phyloP scores from a whole-genome alignment of 345 rosid species.

The Camelina hispida region DNA sequence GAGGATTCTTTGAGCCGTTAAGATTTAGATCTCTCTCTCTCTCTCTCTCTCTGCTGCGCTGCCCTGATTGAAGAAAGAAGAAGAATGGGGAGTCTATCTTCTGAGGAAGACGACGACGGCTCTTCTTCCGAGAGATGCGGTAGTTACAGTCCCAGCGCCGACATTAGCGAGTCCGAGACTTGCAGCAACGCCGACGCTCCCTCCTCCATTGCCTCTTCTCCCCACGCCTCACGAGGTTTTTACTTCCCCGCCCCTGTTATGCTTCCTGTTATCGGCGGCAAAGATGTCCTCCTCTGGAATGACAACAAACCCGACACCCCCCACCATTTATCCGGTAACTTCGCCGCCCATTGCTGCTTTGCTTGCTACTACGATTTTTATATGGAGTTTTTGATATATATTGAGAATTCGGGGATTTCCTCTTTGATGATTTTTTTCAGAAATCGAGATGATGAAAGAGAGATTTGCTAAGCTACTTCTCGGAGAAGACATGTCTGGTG shows the following conservation, averaged over 20 bases:
- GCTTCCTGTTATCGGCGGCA: constrained; percentile 71
- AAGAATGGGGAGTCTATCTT: constrained; percentile 68
- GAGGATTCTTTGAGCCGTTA: constrained; percentile 25
- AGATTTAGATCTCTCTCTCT: constrained; percentile 22
- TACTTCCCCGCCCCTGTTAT: constrained; percentile 58
- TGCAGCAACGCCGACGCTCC: constrained; percentile 78
- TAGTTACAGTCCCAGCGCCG: constrained; percentile 94
- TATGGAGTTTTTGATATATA: too few species aligned
- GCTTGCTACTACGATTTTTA: too few species aligned
- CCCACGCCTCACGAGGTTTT: constrained; percentile 46
- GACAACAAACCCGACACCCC: constrained; percentile 63
- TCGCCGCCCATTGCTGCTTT: too few species aligned
- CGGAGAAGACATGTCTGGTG: constrained; percentile 99
- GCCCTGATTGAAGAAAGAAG: not conserved
- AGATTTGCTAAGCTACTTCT: constrained; percentile 94
- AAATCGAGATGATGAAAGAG: constrained; percentile 97
- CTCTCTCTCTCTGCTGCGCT: too few species aligned
- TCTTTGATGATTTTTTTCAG: constrained; percentile 25
- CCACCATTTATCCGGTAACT: constrained; percentile 78
- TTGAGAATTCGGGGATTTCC: too few species aligned
- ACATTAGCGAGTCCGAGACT: constrained; percentile 95
- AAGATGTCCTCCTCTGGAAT: constrained; percentile 65
- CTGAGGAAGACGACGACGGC: constrained; percentile 66
- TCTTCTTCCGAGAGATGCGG: constrained; percentile 86
- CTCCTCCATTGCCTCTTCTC: constrained; percentile 74